Evolutionary conservation across 495 filamentous ascomycete genomes (phyloP), one percentile per base, ranked within the genome.

Genomic region (Hyphodiscus hymeniophilus): DNA sequence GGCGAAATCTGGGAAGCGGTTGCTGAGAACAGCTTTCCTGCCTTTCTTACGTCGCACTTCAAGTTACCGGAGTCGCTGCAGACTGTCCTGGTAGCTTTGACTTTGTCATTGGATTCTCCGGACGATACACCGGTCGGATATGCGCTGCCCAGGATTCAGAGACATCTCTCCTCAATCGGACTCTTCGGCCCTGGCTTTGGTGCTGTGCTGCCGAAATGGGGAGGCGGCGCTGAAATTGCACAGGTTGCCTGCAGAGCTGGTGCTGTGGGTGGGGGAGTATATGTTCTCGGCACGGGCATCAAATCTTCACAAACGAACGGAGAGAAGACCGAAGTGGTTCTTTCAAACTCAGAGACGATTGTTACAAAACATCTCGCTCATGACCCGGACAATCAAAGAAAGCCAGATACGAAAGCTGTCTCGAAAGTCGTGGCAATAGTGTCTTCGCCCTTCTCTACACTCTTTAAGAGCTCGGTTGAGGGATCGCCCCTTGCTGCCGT

Each of bases 211-310:
- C 81, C 89, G 10, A 94, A 92, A 67, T 98, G 90, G 82, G 92
- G 92, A 17, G 89, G 94, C 49, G 73, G 80, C 8, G 83, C 89
- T n/a, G 92, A 98, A 65, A 81, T 97, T 50, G 75, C 87, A 16
- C 92, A 98, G 60, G 88, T 96, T 10, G 87, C 82, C 11, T 97
- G 92, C 57, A 85, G 92, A 48, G 89, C 92, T 30, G 81, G 84
- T 44, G 92, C 92, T 3, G 90, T 98, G 7, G 91, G 94, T 3
- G 94, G 92, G 24, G 87, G 81, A 15, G 76, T 94, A 4, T 96
- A 96, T 66, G 86, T 95, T 47, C 81, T 97, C 17, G 80, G 77
- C 32, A 80, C 80, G 21, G 79, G 79, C 0, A 68, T 91, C 40
- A 61, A 69, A 45, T 45, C 60, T 16, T 43, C 51, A n/a, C 23